Evolutionary conservation across 805 yeast genomes (phyloP).

Genomic region (Saccharomycopsis amapae): DNA sequence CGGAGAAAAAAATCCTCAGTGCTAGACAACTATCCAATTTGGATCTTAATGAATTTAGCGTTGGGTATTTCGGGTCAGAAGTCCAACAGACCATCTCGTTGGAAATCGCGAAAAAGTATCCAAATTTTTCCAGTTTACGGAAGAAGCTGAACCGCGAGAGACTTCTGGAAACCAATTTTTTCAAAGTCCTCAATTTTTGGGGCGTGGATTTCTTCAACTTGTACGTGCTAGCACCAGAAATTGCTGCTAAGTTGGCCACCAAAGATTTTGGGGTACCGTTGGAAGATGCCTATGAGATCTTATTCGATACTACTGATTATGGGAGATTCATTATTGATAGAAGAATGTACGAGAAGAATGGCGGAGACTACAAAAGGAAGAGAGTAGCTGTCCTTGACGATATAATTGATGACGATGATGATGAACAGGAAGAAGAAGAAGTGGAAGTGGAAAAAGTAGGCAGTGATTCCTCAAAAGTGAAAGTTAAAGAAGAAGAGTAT

Average conservation of each 20-base stretch:
- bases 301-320: slow-evolving; percentile 16
- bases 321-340: slow-evolving; percentile 15
- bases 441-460: neutral
- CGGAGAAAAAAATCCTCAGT: neutral
- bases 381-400: neutral
- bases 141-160: neutral
- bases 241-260: slow-evolving; percentile 19
- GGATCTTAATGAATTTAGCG: slow-evolving; percentile 13
- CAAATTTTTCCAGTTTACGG: neutral
- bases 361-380: neutral
- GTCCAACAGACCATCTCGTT: slow-evolving; percentile 5
- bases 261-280: slow-evolving; percentile 20
- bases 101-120: neutral
- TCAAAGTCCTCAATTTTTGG: slow-evolving; percentile 8
- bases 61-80: slow-evolving; percentile 17
- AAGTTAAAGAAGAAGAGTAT: neutral
- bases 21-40: slow-evolving; percentile 4
- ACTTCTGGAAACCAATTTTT: neutral
- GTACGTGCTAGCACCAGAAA: slow-evolving; percentile 16
- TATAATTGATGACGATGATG: neutral
- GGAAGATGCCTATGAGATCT: slow-evolving; percentile 8
- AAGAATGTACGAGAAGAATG: neutral
- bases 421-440: neutral
- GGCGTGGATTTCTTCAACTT: slow-evolving; percentile 16
- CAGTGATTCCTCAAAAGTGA: neutral